Base-by-base conservation (phyloP, 2,329 filamentous ascomycete genomes). In the Penicillium sp. region DNA sequence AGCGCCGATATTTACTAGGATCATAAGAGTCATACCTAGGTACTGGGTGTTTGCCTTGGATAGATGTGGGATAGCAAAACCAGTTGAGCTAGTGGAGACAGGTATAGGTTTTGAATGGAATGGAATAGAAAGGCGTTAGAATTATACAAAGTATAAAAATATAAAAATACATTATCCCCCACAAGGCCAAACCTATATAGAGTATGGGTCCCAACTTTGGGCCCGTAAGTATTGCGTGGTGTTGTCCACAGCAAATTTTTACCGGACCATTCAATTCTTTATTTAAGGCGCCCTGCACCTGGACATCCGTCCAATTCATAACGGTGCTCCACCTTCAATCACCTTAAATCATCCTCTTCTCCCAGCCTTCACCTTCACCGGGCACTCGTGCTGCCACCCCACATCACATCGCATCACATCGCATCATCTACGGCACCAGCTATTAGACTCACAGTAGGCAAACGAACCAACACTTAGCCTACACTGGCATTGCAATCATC, bases 401-500 rank as follows among this genome's bases (percentile, higher is more conserved):
- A 13, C 24, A 16, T 20, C 26, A 16, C 8, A 24, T 22, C 16
- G 5, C 32, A 11, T 16, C 40, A 14, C n/a, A n/a, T n/a, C n/a
- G n/a, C n/a, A n/a, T n/a, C n/a, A 36, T 36, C 23, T 13, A 26
- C 18, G 23, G 5, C 4, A 13, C 32, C 10, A 10, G 14, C 32
- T 18, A 26, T 22, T 18, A 26, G 32, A 26, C 31, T 34, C 31
- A 6, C 14, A 18, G 18, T 32, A 18, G n/a, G 16, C 16, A 34
- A 18, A 34, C 8, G 31, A 18, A 34, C 8, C 20, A 1, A 10
- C 8, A 3, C 10, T 10, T 35, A 3, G 32, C 31, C 37, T 51
- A 11, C 24, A 44, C 16, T 45, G 46, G 44, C 18, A 20, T 35
- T 28, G 18, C 37, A 31, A 51, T 51, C 53, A 49, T 50, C 62